Evolutionary conservation across 2,329 filamentous ascomycete species (phyloP), one percentile per base, ranked within the genome.

Genomic region (Colletotrichum aenigma): DNA sequence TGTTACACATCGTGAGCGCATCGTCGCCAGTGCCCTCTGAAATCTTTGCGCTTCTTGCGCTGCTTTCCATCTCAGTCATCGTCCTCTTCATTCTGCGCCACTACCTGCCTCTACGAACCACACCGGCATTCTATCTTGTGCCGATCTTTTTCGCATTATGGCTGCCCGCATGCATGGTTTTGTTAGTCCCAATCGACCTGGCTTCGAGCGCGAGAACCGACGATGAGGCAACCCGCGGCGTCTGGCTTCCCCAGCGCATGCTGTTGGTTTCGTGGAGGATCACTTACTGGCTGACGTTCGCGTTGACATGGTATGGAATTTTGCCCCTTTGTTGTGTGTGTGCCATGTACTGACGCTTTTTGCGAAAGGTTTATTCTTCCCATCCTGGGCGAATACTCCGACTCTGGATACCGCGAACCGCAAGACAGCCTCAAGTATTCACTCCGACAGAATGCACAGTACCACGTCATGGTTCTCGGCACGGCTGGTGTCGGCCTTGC

Each of bases 101-200:
- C 87, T 99, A 96, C 85, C 91, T 99, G 12, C 96, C 96, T 4
- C 89, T 99, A 38, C 95, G 97, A 79, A 93, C 94, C 8, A 98
- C 97, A 1, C 96, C 97, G 1, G 95, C 93, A 75, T 98, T 97
- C 85, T 93, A 98, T 66, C 90, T 96, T 66, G 90, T 98, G 3
- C 96, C 97, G 43, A 95, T 99, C 77, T 99, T 99, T 87, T 94
- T 99, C 79, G 95, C 96, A n/a, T 90, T 99, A 79, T 96, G 95
- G 82, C 91, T 99, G 7, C 97, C 97, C 13, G 95, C 95, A 62
- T 96, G 94, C 84, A 96, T 98, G 81, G 92, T 98, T 28, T 89
- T 99, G 28, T 91, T 99, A 26, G 96, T 99, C 8, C 97, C 97
- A 7, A 97, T 99, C 84, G 97, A 99, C 85, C 92, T 99, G 78